Evolutionary conservation across 2,329 filamentous ascomycete genomes (phyloP).

Genomic region (Diaporthe aspalathi): DNA sequence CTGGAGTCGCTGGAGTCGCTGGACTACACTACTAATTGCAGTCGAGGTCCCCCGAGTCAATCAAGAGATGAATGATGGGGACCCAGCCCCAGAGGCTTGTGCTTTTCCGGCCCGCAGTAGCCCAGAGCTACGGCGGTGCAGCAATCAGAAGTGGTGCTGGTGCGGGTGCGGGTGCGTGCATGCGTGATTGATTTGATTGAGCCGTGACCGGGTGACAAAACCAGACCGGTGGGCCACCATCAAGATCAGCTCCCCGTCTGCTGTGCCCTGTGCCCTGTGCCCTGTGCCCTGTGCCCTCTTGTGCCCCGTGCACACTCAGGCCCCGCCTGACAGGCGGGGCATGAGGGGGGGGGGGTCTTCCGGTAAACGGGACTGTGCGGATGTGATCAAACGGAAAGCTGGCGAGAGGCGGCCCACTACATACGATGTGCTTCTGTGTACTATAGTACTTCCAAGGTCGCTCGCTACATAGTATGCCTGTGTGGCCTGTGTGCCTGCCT

Average conservation of each 20-base stretch:
- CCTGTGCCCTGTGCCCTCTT: no score
- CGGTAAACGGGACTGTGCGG: slow-evolving; percentile 29
- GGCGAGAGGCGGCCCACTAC: slow-evolving; percentile 31
- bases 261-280: slow-evolving; percentile 6
- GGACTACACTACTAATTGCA: not conserved
- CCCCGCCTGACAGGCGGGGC: slow-evolving; percentile 35
- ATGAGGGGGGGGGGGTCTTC: slow-evolving; percentile 11
- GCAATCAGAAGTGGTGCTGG: not conserved
- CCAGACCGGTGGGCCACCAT: not conserved
- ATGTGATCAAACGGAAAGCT: slow-evolving; percentile 35
- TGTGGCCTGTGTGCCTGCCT: not conserved
- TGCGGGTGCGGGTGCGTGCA: not conserved
- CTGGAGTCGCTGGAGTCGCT: not conserved
- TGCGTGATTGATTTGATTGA: not conserved
- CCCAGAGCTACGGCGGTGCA: slow-evolving; percentile 20
- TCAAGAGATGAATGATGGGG: slow-evolving; percentile 31
- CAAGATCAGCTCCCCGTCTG: slow-evolving; percentile 22
- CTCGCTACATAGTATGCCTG: no score
- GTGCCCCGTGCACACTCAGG: slow-evolving; percentile 14
- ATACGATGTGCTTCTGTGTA: not conserved
- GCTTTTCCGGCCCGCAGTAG: slow-evolving; percentile 24
- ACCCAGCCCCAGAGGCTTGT: slow-evolving; percentile 26
- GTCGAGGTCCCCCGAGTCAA: slow-evolving; percentile 24
- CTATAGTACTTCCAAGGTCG: no score
- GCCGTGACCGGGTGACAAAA: not conserved